phyloP scores from a whole-genome alignment of 495 filamentous ascomycete species.

The Aspergillus taichungensis region DNA sequence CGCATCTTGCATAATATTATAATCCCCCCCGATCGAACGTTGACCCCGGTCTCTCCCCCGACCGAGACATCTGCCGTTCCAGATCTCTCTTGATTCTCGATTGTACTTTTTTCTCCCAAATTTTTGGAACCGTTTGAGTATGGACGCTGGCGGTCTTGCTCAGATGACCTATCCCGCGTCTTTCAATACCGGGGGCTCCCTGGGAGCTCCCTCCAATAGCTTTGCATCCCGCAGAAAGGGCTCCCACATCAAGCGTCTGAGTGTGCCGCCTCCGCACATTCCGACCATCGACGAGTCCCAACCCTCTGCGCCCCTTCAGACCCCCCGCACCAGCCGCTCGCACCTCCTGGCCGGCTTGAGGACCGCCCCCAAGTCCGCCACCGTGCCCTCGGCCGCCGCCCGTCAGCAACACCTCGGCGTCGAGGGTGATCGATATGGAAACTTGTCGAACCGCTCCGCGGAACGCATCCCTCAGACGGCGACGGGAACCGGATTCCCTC shows the following conservation, averaged over 20 bases:
- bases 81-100: not conserved
- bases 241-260: slow-evolving; percentile 77
- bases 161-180: slow-evolving; percentile 92
- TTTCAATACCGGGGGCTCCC: slow-evolving; percentile 51
- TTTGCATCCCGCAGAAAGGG: slow-evolving; percentile 79
- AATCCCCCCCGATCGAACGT: too few relatives aligned
- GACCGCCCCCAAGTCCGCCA: slow-evolving; percentile 84
- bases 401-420: slow-evolving; percentile 42
- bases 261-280: slow-evolving; percentile 51
- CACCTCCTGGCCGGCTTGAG: slow-evolving; percentile 89
- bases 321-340: slow-evolving; percentile 87
- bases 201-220: slow-evolving; percentile 67
- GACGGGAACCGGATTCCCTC: slow-evolving; percentile 49
- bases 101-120: slow-evolving; percentile 18
- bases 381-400: slow-evolving; percentile 55
- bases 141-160: slow-evolving; percentile 98
- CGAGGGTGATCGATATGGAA: slow-evolving; percentile 38
- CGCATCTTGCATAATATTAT: too few relatives aligned
- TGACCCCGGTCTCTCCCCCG: too few relatives aligned
- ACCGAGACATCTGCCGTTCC: too few relatives aligned
- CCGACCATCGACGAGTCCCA: slow-evolving; percentile 57
- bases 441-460: slow-evolving; percentile 24
- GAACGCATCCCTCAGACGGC: slow-evolving; percentile 55
- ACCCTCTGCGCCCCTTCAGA: slow-evolving; percentile 45
- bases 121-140: slow-evolving; percentile 53